These are phyloP conservation scores for Danielozyma ontarioensis DNA, from an alignment of 805 yeast species.

Conservation along the genomic window DNA sequence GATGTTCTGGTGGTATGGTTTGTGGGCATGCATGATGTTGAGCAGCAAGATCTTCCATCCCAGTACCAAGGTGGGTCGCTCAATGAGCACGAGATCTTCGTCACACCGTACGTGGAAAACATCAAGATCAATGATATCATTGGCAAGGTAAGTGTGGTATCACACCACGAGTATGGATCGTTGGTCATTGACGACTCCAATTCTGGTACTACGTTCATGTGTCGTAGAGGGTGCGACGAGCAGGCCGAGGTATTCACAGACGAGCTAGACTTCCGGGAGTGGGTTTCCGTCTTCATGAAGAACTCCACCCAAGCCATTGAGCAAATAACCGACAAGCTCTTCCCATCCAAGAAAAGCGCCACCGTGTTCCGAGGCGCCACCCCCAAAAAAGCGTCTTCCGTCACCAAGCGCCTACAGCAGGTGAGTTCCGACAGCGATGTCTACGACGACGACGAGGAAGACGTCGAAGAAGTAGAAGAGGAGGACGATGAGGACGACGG, in stretches of 20 bases:
- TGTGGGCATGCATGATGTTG: slow-evolving; percentile 36
- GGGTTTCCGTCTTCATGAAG: slow-evolving; percentile 14
- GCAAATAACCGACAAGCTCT: neutral
- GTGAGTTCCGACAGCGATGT: slow-evolving; percentile 2
- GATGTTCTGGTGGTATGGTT: slow-evolving; percentile 48
- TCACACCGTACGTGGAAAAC: slow-evolving; percentile 47
- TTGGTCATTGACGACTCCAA: slow-evolving; percentile 32
- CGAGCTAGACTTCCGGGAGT: slow-evolving; percentile 34
- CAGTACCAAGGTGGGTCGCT: slow-evolving; percentile 11
- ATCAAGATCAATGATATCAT: slow-evolving; percentile 40
- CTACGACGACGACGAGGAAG: slow-evolving; percentile 9
- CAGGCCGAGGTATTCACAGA: slow-evolving; percentile 28
- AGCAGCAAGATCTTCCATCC: slow-evolving; percentile 13
- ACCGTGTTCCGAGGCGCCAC: neutral
- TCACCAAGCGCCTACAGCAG: slow-evolving; percentile 2
- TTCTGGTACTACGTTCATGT: slow-evolving; percentile 26
- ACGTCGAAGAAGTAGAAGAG: slow-evolving; percentile 8
- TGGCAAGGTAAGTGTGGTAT: slow-evolving; percentile 40
- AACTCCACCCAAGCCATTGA: slow-evolving; percentile 15
- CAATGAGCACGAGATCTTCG: slow-evolving; percentile 43
- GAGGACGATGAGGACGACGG: slow-evolving; percentile 21
- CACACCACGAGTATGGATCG: slow-evolving; percentile 24
- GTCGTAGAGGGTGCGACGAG: slow-evolving; percentile 39
- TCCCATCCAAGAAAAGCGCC: neutral
- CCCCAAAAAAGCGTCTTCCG: neutral